Conservation (phyloP, 176 grass and related monocot species). For the Otatea glauca region DNA sequence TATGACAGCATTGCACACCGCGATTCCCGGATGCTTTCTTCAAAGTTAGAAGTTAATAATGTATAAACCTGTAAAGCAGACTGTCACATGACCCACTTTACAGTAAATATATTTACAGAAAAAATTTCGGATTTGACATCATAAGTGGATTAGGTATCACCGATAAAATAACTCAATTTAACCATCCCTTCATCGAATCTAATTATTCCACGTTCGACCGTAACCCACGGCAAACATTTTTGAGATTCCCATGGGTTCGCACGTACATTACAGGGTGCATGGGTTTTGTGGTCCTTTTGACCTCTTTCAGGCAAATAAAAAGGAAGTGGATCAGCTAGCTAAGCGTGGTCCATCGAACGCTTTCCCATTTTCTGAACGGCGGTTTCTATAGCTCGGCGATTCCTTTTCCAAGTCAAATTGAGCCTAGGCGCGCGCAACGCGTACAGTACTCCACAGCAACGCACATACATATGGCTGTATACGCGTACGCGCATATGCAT, state of each 20-base stretch:
- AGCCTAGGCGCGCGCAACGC: background rate
- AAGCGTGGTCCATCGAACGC: conserved; percentile 28
- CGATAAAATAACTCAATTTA: rapidly evolving
- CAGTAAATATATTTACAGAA: background rate
- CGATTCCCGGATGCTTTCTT: background rate
- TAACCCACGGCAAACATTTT: background rate
- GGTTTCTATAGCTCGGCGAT: background rate
- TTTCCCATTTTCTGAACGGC: conserved; percentile 3
- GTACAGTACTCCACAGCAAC: background rate
- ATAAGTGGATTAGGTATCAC: background rate
- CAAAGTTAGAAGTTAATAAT: background rate
- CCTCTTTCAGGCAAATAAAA: background rate
- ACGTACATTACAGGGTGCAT: background rate
- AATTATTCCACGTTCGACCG: background rate
- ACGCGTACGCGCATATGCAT: background rate
- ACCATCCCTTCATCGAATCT: background rate
- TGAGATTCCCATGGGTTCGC: background rate
- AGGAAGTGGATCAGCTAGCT: background rate
- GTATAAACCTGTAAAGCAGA: background rate
- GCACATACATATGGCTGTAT: background rate
- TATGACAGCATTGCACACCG: rapidly evolving
- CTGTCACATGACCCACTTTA: background rate
- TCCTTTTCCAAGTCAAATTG: background rate
- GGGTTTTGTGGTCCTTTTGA: conserved; percentile 14
- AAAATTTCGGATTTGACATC: background rate